Evolutionary conservation across 495 filamentous ascomycete species (phyloP).

Genomic region (Durotheca rogersii): DNA sequence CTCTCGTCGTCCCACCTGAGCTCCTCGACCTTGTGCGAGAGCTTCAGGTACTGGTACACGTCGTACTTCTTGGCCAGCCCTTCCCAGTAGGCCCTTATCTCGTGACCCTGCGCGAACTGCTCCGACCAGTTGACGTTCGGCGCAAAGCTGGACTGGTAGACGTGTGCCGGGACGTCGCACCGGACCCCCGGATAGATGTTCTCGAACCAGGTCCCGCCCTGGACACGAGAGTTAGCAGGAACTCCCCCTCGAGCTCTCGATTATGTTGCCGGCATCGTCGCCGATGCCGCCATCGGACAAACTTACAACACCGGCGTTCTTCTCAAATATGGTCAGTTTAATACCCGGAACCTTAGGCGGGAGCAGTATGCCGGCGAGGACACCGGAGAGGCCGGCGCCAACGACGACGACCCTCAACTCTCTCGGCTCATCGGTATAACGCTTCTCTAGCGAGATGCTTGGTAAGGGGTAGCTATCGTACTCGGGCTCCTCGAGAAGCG

Average conservation of each 20-base stretch:
- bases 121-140: slow-evolving; percentile 67
- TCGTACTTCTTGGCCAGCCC: slow-evolving; percentile 59
- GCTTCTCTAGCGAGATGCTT: slow-evolving; percentile 35
- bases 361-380: slow-evolving; percentile 61
- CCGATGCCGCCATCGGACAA: too few species aligned
- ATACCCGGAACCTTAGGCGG: slow-evolving; percentile 58
- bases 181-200: slow-evolving; percentile 70
- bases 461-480: slow-evolving; percentile 17
- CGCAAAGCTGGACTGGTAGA: slow-evolving; percentile 66
- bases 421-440: slow-evolving; percentile 59
- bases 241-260: not conserved
- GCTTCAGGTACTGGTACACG: slow-evolving; percentile 56
- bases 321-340: slow-evolving; percentile 67
- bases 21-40: slow-evolving; percentile 52
- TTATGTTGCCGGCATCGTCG: too few species aligned
- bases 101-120: slow-evolving; percentile 61
- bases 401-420: slow-evolving; percentile 61
- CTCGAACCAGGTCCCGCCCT: slow-evolving; percentile 71
- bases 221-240: slow-evolving; percentile 9
- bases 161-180: slow-evolving; percentile 70
- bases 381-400: slow-evolving; percentile 66
- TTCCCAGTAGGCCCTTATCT: slow-evolving; percentile 69
- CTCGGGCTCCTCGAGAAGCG: slow-evolving; percentile 15
- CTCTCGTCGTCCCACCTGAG: slow-evolving; percentile 54
- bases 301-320: slow-evolving; percentile 62